Conservation (phyloP, 805 yeast species). For the Vanderwaltozyma tropicalis region DNA sequence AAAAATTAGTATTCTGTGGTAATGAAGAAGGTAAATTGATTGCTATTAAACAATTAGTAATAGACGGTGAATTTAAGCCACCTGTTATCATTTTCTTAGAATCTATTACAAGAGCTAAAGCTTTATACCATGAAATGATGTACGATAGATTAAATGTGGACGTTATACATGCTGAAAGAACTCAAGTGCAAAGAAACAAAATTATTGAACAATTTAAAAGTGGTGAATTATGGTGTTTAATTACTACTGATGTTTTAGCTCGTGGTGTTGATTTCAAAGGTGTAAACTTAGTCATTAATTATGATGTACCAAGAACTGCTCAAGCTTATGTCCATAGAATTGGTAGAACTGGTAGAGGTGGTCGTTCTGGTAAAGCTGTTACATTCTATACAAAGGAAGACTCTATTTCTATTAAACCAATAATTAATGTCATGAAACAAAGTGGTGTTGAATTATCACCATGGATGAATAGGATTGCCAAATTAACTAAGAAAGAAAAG, state of each 20-base stretch:
- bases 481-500: slow-evolving; percentile 55
- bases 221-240: slow-evolving; percentile 93
- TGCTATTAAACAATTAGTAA: slow-evolving; percentile 82
- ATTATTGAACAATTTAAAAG: slow-evolving; percentile 74
- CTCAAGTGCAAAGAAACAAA: slow-evolving; percentile 76
- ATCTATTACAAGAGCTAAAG: slow-evolving; percentile 87
- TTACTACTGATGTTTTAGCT: slow-evolving; percentile 91
- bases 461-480: slow-evolving; percentile 73
- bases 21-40: slow-evolving; percentile 90
- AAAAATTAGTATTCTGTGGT: slow-evolving; percentile 76
- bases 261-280: slow-evolving; percentile 98
- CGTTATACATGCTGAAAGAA: slow-evolving; percentile 90
- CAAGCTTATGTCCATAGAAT: slow-evolving; percentile 95
- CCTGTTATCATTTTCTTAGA: slow-evolving; percentile 90
- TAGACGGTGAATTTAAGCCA: slow-evolving; percentile 77
- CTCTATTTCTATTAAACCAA: slow-evolving; percentile 59
- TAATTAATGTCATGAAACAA: slow-evolving; percentile 90
- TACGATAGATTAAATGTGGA: slow-evolving; percentile 91
- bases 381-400: slow-evolving; percentile 94
- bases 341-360: slow-evolving; percentile 98
- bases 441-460: slow-evolving; percentile 65
- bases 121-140: slow-evolving; percentile 81
- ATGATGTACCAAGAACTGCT: slow-evolving; percentile 89
- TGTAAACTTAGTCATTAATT: slow-evolving; percentile 85
- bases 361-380: slow-evolving; percentile 74